Percentiles rank a stretch among this genome's conserved stretches.
These are phyloP conservation scores for Scheffersomyces segobiensis DNA, from an alignment of 1,139 yeast species.

Conservation along the genomic window DNA sequence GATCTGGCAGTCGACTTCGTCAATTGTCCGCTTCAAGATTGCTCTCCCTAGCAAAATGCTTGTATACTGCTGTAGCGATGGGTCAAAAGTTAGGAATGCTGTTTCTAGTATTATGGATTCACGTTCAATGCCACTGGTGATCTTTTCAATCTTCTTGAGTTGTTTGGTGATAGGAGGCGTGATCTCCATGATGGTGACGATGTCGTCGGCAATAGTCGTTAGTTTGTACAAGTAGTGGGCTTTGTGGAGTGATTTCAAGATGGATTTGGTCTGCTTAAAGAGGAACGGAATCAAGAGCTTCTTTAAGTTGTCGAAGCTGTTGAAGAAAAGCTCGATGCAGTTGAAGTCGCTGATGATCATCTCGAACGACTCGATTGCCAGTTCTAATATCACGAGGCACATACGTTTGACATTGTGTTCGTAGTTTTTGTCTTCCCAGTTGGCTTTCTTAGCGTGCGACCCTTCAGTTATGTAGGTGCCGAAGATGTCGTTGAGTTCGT, in stretches of 20 bases:
- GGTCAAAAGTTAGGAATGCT: slow-evolving; percentile 35
- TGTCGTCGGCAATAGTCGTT: slow-evolving; percentile 31
- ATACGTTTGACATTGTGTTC: slow-evolving; percentile 25
- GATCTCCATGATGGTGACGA: slow-evolving; percentile 17
- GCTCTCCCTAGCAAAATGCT: slow-evolving; percentile 42
- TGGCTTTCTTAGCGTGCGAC: slow-evolving; percentile 1
- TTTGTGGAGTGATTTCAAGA: slow-evolving; percentile 27
- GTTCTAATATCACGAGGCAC: slow-evolving; percentile 19
- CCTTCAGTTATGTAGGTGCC: slow-evolving; percentile 15
- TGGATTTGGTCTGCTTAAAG: slow-evolving; percentile 29
- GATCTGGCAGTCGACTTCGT: slow-evolving; percentile 32
- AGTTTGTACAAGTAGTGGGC: slow-evolving; percentile 25
- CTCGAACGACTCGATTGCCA: slow-evolving; percentile 24
- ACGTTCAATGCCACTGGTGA: slow-evolving; percentile 39
- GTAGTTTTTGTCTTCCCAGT: slow-evolving; percentile 33
- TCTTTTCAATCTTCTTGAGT: slow-evolving; percentile 36
- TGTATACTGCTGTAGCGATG: slow-evolving; percentile 39
- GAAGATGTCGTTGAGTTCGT: slow-evolving; percentile 31
- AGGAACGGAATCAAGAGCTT: slow-evolving; percentile 40
- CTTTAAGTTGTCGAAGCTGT: slow-evolving; percentile 38
- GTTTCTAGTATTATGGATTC: slow-evolving; percentile 31
- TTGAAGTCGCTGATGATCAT: slow-evolving; percentile 23
- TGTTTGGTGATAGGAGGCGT: slow-evolving; percentile 27
- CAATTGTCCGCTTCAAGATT: slow-evolving; percentile 38
- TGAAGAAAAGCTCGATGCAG: slow-evolving; percentile 37